Conservation (phyloP, 2,329 filamentous ascomycete genomes). For the Zopfia rhizophila region DNA sequence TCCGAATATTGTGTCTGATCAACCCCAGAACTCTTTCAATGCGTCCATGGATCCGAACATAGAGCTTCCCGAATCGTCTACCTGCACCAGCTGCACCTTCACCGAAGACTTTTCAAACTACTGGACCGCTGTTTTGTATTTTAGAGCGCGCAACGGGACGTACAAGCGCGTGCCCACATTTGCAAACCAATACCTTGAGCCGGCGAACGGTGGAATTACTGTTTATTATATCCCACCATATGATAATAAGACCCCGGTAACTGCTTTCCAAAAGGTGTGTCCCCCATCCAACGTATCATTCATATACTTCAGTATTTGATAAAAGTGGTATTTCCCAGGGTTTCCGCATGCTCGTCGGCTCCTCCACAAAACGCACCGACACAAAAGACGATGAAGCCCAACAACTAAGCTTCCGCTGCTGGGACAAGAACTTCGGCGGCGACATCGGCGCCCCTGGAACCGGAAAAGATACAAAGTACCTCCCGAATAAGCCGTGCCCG, state of each 20-base stretch:
- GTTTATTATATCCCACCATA: constrained; percentile 30
- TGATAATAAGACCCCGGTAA: constrained; percentile 37
- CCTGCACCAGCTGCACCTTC: constrained; percentile 29
- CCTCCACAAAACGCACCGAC: constrained; percentile 27
- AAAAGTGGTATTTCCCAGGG: constrained; percentile 15
- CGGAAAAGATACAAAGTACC: constrained; percentile 44
- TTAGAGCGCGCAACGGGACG: constrained; percentile 26
- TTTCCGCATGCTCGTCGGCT: constrained; percentile 35
- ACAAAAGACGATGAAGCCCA: constrained; percentile 27
- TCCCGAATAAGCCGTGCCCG: constrained; percentile 51
- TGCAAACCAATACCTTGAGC: constrained; percentile 34
- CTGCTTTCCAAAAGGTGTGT: constrained; percentile 30
- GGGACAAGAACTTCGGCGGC: constrained; percentile 27
- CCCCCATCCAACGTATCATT: background rate
- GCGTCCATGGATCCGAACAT: constrained; percentile 31
- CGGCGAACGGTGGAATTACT: constrained; percentile 30
- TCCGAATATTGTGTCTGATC: background rate
- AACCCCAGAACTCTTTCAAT: constrained; percentile 34
- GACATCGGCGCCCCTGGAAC: constrained; percentile 30
- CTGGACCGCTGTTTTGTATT: constrained; percentile 30
- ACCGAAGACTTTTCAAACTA: constrained; percentile 25
- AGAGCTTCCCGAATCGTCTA: constrained; percentile 27
- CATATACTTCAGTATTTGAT: constrained; percentile 2
- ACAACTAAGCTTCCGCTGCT: constrained; percentile 34
- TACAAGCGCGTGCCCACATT: constrained; percentile 27